Percentiles rank a stretch among this genome's conserved stretches.
phyloP scores from a whole-genome alignment of 345 rosid genomes.

The Dovyalis caffra region DNA sequence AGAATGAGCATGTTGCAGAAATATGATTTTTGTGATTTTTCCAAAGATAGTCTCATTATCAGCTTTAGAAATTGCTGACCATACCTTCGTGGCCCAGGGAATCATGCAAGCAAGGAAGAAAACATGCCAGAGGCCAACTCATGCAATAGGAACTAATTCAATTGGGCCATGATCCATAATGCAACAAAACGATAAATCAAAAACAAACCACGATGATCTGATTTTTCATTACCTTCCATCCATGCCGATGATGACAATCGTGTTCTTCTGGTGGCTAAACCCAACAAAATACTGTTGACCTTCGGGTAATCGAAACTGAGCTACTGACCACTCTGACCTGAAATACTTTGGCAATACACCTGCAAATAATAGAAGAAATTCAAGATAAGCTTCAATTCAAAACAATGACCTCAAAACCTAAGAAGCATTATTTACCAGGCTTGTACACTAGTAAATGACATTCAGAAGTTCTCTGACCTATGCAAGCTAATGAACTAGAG shows the following conservation, averaged over 20 bases:
- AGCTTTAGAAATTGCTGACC: neutral
- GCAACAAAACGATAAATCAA: neutral
- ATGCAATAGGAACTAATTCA: neutral
- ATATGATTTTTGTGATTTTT: neutral
- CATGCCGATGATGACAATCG: constrained; percentile 79
- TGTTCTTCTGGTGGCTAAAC: constrained; percentile 81
- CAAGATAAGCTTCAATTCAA: neutral
- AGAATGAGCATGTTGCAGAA: neutral
- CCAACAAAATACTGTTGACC: constrained; percentile 71
- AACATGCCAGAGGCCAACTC: neutral
- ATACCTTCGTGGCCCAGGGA: neutral
- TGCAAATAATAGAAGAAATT: constrained; percentile 15
- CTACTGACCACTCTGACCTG: constrained; percentile 96
- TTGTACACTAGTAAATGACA: neutral
- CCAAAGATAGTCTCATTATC: neutral
- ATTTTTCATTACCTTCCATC: constrained; percentile 73
- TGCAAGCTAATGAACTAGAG: neutral
- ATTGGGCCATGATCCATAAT: neutral
- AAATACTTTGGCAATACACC: constrained; percentile 96
- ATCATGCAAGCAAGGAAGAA: neutral
- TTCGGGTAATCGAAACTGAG: constrained; percentile 77
- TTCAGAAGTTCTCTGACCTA: neutral
- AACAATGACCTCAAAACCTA: neutral
- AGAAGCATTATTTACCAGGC: neutral
- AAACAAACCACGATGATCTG: neutral